A percentile compares a stretch with the other conserved stretches of the same genome.
Evolutionary conservation across 139 green algal species (phyloP).

Genomic region (Coccomyxa sp.): DNA sequence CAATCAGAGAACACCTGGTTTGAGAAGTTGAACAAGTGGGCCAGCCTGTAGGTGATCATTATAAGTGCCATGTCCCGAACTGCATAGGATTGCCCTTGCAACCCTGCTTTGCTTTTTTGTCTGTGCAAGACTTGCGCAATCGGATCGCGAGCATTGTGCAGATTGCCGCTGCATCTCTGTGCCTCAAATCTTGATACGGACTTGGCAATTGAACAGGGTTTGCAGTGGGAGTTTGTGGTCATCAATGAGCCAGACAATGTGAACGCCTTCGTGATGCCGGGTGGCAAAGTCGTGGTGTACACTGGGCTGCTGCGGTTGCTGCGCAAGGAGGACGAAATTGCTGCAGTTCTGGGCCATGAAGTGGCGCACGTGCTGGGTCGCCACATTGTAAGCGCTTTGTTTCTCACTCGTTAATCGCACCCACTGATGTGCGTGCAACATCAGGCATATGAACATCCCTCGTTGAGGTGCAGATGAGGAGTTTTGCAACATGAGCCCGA

Average conservation of each 20-base stretch:
- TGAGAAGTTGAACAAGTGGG: too few species aligned
- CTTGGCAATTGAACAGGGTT: constrained; percentile 5
- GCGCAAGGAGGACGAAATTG: constrained; percentile 73
- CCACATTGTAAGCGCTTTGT: constrained; percentile 46
- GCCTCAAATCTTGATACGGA: too few species aligned
- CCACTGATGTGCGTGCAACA: too few species aligned
- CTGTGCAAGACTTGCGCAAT: not conserved
- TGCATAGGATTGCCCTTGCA: too few species aligned
- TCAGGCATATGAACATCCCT: too few species aligned
- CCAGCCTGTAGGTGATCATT: not conserved
- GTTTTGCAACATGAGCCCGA: not conserved
- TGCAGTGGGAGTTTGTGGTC: constrained; percentile 84
- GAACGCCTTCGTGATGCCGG: constrained; percentile 87
- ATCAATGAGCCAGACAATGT: constrained; percentile 49
- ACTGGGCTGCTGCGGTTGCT: constrained; percentile 67
- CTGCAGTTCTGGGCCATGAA: constrained; percentile 83
- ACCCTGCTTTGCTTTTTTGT: not conserved
- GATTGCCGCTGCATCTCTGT: too few species aligned
- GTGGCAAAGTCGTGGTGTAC: constrained; percentile 81
- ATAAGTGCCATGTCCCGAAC: not conserved
- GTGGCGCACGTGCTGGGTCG: constrained; percentile 71
- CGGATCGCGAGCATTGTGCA: not conserved
- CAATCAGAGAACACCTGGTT: too few species aligned
- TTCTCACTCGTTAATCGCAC: too few species aligned
- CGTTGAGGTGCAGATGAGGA: not conserved